These are phyloP conservation scores for Nemania sp. DNA, from an alignment of 2,329 filamentous ascomycete species.

Conservation along the genomic window DNA sequence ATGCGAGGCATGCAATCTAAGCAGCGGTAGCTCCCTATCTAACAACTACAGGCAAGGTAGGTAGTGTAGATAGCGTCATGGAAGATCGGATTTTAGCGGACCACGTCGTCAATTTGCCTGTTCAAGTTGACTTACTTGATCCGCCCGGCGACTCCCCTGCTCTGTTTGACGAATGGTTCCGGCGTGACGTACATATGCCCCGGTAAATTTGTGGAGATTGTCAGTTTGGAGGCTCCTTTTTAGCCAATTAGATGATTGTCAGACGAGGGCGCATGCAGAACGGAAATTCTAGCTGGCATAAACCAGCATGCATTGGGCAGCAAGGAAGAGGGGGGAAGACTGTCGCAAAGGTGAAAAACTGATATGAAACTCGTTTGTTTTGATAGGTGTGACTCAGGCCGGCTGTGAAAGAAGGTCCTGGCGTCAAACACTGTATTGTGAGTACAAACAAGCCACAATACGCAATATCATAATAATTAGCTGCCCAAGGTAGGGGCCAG, in stretches of 20 bases:
- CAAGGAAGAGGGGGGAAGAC: slow-evolving; percentile 31
- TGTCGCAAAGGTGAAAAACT: slow-evolving; percentile 14
- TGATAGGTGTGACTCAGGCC: slow-evolving; percentile 31
- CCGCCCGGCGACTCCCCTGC: not conserved
- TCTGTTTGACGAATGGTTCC: slow-evolving; percentile 20
- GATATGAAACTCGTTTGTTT: slow-evolving; percentile 24
- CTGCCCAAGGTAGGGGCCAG: no score
- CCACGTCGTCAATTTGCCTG: slow-evolving; percentile 23
- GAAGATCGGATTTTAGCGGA: slow-evolving; percentile 35
- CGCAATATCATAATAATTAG: not conserved
- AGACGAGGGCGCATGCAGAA: slow-evolving; percentile 15
- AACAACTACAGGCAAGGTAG: no score
- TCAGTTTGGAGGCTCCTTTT: slow-evolving; percentile 26
- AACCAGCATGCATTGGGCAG: slow-evolving; percentile 39
- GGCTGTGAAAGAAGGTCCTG: not conserved
- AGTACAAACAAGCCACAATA: slow-evolving; percentile 1
- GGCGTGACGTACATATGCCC: slow-evolving; percentile 38
- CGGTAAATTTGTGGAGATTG: slow-evolving; percentile 24
- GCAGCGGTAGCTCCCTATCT: no score
- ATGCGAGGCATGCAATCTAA: no score
- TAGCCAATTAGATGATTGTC: slow-evolving; percentile 23
- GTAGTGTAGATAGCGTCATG: no score
- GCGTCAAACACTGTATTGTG: not conserved
- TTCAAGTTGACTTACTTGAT: slow-evolving; percentile 22
- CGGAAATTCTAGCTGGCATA: slow-evolving; percentile 19